Conservation (phyloP, 164 flowering plant species). For the Magnolia officinalis region DNA sequence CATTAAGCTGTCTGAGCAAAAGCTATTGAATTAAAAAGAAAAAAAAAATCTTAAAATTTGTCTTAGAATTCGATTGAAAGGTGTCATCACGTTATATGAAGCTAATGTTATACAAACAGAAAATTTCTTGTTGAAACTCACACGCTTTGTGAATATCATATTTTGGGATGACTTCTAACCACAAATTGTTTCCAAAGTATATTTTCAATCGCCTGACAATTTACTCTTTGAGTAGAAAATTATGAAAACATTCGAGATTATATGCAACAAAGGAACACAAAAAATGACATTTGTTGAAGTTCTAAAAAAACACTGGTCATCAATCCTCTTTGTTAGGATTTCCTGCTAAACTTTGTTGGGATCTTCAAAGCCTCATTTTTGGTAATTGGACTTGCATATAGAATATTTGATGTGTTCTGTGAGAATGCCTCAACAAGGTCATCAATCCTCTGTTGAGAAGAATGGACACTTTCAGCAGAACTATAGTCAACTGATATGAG, state of each 20-base stretch:
- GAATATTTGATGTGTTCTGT: constrained; percentile 33
- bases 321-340: constrained; percentile 38
- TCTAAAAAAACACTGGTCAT: no score
- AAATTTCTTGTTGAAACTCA: no score
- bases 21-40: not conserved
- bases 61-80: not conserved
- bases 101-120: no score
- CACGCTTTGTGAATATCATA: no score
- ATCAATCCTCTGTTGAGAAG: constrained; percentile 81
- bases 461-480: constrained; percentile 70
- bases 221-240: no score
- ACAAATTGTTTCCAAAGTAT: no score
- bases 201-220: no score
- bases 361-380: constrained; percentile 19
- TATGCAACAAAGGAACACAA: no score
- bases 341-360: constrained; percentile 23
- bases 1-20: not conserved
- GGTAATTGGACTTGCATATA: constrained; percentile 62
- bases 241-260: no score
- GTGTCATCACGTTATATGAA: not conserved
- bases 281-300: no score
- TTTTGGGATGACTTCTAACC: no score
- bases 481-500: constrained; percentile 93
- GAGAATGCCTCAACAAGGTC: constrained; percentile 79
- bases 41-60: not conserved